Percentiles rank a stretch among this genome's conserved stretches.
These are phyloP conservation scores for Hanseniaspora jakobsenii DNA, from an alignment of 805 yeast species.

Conservation along the genomic window DNA sequence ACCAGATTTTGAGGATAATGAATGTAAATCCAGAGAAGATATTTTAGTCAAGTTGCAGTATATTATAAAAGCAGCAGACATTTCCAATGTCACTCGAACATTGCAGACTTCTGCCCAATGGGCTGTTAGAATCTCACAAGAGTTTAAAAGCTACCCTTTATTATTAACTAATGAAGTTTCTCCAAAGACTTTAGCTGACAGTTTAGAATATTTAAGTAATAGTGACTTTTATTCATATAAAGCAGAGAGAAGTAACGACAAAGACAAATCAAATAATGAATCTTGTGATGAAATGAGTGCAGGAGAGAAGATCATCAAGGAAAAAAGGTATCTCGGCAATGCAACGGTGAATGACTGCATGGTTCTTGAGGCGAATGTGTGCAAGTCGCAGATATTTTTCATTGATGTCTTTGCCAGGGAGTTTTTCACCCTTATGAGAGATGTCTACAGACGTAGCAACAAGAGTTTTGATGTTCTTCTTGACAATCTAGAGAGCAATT, in stretches of 20 bases:
- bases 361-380: constrained; percentile 37
- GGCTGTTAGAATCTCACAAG: constrained; percentile 72
- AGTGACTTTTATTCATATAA: too few species aligned
- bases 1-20: too few species aligned
- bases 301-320: background rate
- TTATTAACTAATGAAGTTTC: constrained; percentile 25
- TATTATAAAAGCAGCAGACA: constrained; percentile 87
- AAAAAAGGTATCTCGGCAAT: too few species aligned
- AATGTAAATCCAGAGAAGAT: too few species aligned
- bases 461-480: background rate
- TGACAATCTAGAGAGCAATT: background rate
- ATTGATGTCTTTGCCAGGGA: constrained; percentile 69
- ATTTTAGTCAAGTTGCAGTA: constrained; percentile 43
- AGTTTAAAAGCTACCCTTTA: constrained; percentile 53
- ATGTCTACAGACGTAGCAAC: constrained; percentile 40
- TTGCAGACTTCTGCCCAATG: constrained; percentile 65
- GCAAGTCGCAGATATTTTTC: constrained; percentile 70
- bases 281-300: background rate
- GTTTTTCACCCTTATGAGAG: constrained; percentile 54
- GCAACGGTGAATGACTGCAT: constrained; percentile 37
- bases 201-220: too few species aligned
- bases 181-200: too few species aligned
- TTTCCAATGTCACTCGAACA: constrained; percentile 82
- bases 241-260: too few species aligned
- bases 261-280: too few species aligned